Percentiles rank a stretch among this genome's conserved stretches.
These are phyloP conservation scores for Akanthomyces lecanii DNA, from an alignment of 2,329 filamentous ascomycete genomes.

Conservation along the genomic window DNA sequence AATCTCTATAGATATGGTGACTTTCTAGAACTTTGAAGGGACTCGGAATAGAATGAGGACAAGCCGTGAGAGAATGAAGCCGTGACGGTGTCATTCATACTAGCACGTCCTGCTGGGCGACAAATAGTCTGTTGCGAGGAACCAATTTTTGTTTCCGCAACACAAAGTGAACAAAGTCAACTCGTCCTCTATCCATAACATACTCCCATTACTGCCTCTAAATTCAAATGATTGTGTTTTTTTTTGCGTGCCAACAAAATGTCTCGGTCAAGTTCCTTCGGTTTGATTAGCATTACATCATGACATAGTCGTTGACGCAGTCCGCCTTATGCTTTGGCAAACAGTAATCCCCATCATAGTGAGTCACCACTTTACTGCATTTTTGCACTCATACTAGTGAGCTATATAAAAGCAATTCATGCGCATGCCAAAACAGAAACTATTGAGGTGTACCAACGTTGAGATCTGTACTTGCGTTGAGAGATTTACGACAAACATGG, in stretches of 20 bases:
- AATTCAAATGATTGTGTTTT: too few species aligned
- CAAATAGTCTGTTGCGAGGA: background rate
- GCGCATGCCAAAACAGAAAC: background rate
- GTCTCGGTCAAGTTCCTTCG: background rate
- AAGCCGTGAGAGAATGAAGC: too few species aligned
- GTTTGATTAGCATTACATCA: background rate
- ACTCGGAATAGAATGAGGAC: too few species aligned
- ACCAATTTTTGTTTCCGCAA: background rate
- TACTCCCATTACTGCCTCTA: background rate
- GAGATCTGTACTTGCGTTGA: background rate
- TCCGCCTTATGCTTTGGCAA: background rate
- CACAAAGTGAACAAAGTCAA: background rate
- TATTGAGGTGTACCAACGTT: background rate
- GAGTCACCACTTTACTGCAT: background rate
- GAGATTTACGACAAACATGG: background rate
- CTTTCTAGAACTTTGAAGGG: too few species aligned
- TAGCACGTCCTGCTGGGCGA: too few species aligned
- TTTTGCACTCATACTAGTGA: background rate
- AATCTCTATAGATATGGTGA: too few species aligned
- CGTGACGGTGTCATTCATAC: too few species aligned
- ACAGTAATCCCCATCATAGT: background rate
- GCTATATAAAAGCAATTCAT: background rate
- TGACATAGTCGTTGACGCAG: background rate
- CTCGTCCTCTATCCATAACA: background rate
- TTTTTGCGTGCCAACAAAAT: background rate